phyloP scores from a whole-genome alignment of 2,329 filamentous ascomycete genomes.

The Aspergillus hortae region DNA sequence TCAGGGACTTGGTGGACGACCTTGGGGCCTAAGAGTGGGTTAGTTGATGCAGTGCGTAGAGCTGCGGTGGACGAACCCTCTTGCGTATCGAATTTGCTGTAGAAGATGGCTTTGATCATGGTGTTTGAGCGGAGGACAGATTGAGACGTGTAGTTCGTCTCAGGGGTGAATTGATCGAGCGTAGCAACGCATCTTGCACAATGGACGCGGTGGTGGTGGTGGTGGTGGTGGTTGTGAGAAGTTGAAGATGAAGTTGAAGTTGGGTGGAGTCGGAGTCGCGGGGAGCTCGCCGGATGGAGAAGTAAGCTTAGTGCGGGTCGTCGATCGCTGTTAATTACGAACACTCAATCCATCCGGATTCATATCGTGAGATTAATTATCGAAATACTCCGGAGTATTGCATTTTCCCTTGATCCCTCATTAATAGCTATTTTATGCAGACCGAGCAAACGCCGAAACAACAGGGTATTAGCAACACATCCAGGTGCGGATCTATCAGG shows the following conservation, averaged over 20 bases:
- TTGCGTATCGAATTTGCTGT: constrained; percentile 63
- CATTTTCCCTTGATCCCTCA: too few relatives aligned
- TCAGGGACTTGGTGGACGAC: constrained; percentile 64
- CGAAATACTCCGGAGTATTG: neutral
- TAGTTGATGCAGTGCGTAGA: neutral
- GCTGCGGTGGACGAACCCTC: constrained; percentile 38
- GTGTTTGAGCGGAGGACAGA: constrained; percentile 15
- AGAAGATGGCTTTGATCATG: constrained; percentile 65
- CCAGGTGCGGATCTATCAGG: neutral
- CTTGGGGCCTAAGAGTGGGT: constrained; percentile 49
- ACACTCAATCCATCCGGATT: too few relatives aligned
- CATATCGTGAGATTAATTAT: neutral
- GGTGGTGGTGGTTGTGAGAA: neutral
- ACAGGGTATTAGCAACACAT: constrained; percentile 14
- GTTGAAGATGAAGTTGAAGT: neutral
- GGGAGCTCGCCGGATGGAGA: neutral
- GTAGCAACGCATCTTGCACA: neutral
- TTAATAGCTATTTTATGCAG: neutral
- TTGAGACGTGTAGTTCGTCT: neutral
- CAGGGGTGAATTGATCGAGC: neutral
- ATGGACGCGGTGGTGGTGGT: neutral
- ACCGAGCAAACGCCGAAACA: constrained; percentile 1
- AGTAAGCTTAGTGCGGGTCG: neutral
- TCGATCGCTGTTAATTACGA: neutral
- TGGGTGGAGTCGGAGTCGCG: neutral